Conservation (phyloP, 805 yeast genomes). For the Candida bentonensis region DNA sequence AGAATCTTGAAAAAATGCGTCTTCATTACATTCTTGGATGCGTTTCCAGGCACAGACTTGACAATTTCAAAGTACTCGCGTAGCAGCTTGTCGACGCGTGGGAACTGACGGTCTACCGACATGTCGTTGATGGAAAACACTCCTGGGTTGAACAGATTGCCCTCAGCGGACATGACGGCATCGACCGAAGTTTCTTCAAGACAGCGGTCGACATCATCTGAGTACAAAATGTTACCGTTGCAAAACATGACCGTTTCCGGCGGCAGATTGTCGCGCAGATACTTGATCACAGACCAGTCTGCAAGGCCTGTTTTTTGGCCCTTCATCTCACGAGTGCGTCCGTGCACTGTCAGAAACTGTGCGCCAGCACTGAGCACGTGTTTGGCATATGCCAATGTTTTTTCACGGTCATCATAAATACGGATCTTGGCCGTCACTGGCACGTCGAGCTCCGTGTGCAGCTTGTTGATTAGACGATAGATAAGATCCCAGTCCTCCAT, state of each 20-base stretch:
- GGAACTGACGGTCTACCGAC: constrained; percentile 48
- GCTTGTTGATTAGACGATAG: constrained; percentile 48
- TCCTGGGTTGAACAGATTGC: constrained; percentile 87
- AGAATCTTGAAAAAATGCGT: constrained; percentile 82
- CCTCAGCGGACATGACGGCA: constrained; percentile 97
- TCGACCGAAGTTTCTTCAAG: constrained; percentile 53
- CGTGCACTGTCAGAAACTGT: constrained; percentile 87
- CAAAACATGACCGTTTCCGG: constrained; percentile 85
- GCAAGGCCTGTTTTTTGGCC: constrained; percentile 95
- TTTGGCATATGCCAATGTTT: constrained; percentile 73
- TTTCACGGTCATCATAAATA: constrained; percentile 71
- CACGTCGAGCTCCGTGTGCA: constrained; percentile 60
- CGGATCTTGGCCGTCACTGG: constrained; percentile 96
- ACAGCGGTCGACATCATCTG: constrained; percentile 69
- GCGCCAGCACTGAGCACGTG: constrained; percentile 91
- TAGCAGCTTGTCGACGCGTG: constrained; percentile 70
- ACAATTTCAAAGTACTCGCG: constrained; percentile 85
- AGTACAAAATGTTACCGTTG: constrained; percentile 88
- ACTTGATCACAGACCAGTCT: constrained; percentile 72
- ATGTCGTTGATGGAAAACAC: constrained; percentile 36
- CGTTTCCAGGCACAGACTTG: constrained; percentile 43
- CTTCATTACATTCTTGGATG: constrained; percentile 74
- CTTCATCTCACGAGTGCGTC: constrained; percentile 93
- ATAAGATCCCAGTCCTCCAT: constrained; percentile 96
- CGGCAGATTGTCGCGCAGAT: constrained; percentile 58